A percentile compares a stretch with the other conserved stretches of the same genome.
Evolutionary conservation across 2,329 filamentous ascomycete species (phyloP).

Genomic region (Xylaria sp.): DNA sequence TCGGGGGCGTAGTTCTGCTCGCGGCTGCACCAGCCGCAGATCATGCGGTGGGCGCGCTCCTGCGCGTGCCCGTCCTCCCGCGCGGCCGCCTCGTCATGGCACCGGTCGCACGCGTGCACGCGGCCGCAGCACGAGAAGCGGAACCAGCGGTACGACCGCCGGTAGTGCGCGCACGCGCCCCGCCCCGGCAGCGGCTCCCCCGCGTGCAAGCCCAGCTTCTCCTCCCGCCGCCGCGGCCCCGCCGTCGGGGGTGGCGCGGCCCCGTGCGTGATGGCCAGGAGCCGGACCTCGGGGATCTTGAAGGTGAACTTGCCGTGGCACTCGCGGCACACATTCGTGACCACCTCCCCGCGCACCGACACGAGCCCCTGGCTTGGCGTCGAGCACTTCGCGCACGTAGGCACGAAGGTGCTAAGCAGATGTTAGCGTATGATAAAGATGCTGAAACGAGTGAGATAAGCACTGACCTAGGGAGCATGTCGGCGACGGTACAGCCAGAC

Average conservation of each 20-base stretch:
- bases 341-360: constrained; percentile 73
- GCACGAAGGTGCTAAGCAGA: constrained; percentile 67
- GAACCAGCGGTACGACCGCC: constrained; percentile 65
- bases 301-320: constrained; percentile 83
- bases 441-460: constrained; percentile 3
- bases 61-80: constrained; percentile 73
- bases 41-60: constrained; percentile 83
- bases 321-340: constrained; percentile 74
- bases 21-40: constrained; percentile 77
- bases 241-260: constrained; percentile 44
- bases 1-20: constrained; percentile 81
- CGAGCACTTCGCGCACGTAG: constrained; percentile 78
- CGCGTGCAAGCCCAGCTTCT: constrained; percentile 59
- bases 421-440: not conserved
- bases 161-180: constrained; percentile 62
- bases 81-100: constrained; percentile 72
- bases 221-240: constrained; percentile 50
- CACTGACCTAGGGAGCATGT: constrained; percentile 76
- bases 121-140: constrained; percentile 64
- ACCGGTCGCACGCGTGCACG: constrained; percentile 68
- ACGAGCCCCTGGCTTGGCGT: constrained; percentile 68
- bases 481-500: constrained; percentile 71
- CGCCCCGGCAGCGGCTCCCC: constrained; percentile 58
- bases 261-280: constrained; percentile 68
- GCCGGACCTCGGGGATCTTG: constrained; percentile 76